Evolutionary conservation across 2,329 filamentous ascomycete genomes (phyloP).

Genomic region (Pseudonectria buxi): DNA sequence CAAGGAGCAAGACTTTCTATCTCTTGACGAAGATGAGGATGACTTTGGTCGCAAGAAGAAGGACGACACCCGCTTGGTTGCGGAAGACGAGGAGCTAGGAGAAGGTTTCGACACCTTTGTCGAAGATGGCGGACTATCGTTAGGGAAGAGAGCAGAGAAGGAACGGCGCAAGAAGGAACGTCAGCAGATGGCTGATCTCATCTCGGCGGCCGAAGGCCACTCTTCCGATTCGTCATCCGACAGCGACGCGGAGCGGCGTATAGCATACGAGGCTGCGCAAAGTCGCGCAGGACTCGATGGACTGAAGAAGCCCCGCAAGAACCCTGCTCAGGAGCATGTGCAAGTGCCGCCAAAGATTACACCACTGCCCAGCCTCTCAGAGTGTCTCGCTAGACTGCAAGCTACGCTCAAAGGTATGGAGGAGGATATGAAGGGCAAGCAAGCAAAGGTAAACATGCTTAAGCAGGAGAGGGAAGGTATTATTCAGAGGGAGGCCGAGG

Average conservation of each 20-base stretch:
- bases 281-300: constrained; percentile 82
- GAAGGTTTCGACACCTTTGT: constrained; percentile 93
- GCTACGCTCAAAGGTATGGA: constrained; percentile 58
- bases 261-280: constrained; percentile 82
- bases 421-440: constrained; percentile 51
- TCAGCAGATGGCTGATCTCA: constrained; percentile 75
- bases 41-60: constrained; percentile 45
- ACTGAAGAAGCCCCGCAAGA: constrained; percentile 39
- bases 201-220: constrained; percentile 67
- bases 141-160: constrained; percentile 72
- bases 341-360: constrained; percentile 68
- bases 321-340: constrained; percentile 32
- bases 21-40: constrained; percentile 54
- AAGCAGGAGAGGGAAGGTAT: constrained; percentile 64
- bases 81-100: constrained; percentile 84
- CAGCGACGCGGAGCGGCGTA: constrained; percentile 62
- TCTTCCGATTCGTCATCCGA: constrained; percentile 61
- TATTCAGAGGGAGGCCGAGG: constrained; percentile 63
- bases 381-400: constrained; percentile 58
- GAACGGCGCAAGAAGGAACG: constrained; percentile 61
- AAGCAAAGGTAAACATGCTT: constrained; percentile 58
- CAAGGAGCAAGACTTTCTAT: constrained; percentile 59
- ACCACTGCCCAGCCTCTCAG: constrained; percentile 66
- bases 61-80: constrained; percentile 66
- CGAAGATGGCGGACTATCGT: constrained; percentile 71